Evolutionary conservation across 108 stramenopile genomes (phyloP).

Genomic region (Conticribra weissflogii): DNA sequence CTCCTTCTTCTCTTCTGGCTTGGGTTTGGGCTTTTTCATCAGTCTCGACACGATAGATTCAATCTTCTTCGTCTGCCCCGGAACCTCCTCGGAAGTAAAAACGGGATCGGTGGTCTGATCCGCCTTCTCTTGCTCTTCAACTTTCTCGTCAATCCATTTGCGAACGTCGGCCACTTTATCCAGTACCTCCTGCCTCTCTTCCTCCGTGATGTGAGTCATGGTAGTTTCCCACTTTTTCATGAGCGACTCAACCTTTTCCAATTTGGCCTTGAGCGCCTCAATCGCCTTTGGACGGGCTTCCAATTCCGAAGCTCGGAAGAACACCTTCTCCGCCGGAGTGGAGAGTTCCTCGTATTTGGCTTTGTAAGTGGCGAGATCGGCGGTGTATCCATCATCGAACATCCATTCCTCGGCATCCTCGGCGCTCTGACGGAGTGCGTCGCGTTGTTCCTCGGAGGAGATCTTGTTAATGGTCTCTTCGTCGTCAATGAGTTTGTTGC

Average conservation of each 20-base stretch:
- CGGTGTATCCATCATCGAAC: conserved; percentile 93
- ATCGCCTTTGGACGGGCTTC: conserved; percentile 85
- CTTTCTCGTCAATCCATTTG: conserved; percentile 82
- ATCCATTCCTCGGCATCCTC: conserved; percentile 95
- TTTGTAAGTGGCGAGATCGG: conserved; percentile 83
- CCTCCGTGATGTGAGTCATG: conserved; percentile 91
- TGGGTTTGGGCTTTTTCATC: conserved; percentile 86
- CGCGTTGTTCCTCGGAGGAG: conserved; percentile 94
- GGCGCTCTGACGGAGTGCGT: conserved; percentile 72
- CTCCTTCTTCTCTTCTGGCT: conserved; percentile 52
- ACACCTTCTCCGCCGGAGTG: conserved; percentile 79
- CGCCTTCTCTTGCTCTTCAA: conserved; percentile 69
- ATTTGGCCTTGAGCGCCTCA: conserved; percentile 57
- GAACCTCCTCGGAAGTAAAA: conserved; percentile 83
- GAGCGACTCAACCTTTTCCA: conserved; percentile 69
- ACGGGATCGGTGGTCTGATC: conserved; percentile 82
- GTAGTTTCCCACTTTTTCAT: conserved; percentile 89
- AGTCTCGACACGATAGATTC: conserved; percentile 69
- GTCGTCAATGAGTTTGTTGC: conserved; percentile 84
- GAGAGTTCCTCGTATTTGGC: conserved; percentile 85
- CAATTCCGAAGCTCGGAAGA: conserved; percentile 82
- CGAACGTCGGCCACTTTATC: conserved; percentile 71
- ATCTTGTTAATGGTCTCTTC: conserved; percentile 83
- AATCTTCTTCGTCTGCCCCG: conserved; percentile 70
- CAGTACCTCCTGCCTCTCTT: conserved; percentile 84